phyloP scores from a whole-genome alignment of 2,329 filamentous ascomycete genomes.

The Lachnellula suecica region DNA sequence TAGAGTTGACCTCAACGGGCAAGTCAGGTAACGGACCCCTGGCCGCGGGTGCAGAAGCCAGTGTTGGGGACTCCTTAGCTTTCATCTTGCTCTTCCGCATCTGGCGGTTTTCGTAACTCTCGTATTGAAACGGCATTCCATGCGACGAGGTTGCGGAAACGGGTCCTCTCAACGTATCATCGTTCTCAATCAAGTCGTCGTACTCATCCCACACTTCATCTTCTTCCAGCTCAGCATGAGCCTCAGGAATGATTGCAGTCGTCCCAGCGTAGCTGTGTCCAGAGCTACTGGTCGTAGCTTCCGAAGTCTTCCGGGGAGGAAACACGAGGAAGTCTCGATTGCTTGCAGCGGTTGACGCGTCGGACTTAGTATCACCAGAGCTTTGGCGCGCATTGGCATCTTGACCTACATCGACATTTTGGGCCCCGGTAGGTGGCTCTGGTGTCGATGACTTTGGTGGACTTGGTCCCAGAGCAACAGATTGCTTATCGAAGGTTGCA shows the following conservation, averaged over 20 bases:
- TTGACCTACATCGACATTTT: not conserved
- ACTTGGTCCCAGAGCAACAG: constrained; percentile 49
- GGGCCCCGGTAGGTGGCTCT: constrained; percentile 9
- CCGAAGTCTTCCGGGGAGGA: constrained; percentile 70
- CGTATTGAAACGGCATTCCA: constrained; percentile 55
- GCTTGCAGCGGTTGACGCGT: constrained; percentile 16
- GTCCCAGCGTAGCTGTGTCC: constrained; percentile 60
- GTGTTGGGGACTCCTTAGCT: constrained; percentile 23
- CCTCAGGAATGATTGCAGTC: constrained; percentile 64
- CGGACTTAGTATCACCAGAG: constrained; percentile 21
- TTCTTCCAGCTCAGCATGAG: constrained; percentile 69
- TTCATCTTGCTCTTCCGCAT: constrained; percentile 22
- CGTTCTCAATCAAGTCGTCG: constrained; percentile 79
- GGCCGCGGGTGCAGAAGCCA: constrained; percentile 18
- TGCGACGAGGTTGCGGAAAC: constrained; percentile 56
- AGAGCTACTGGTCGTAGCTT: constrained; percentile 61
- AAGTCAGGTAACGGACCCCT: constrained; percentile 6
- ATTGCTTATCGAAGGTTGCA: constrained; percentile 37
- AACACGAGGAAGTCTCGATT: constrained; percentile 70
- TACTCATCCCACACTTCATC: constrained; percentile 97
- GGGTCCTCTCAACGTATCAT: constrained; percentile 44
- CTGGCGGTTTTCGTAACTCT: constrained; percentile 41
- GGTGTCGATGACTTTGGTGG: constrained; percentile 26
- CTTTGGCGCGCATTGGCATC: constrained; percentile 13
- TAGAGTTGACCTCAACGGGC: constrained; percentile 5